phyloP scores from a whole-genome alignment of 805 yeast species.

The Tetrapisispora phaffii region DNA sequence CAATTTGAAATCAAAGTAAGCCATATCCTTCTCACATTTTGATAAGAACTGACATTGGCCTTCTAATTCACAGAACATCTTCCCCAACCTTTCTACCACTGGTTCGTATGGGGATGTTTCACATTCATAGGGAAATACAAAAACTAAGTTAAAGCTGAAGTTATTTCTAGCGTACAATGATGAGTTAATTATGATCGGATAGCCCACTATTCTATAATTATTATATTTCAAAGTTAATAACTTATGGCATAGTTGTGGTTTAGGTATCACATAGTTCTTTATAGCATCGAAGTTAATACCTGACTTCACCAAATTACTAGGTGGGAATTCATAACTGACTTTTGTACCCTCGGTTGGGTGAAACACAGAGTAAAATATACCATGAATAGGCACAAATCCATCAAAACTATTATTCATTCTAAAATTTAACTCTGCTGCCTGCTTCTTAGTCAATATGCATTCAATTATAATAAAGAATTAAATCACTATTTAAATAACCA shows the following conservation, averaged over 20 bases:
- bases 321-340: slow-evolving; percentile 83
- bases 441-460: background rate
- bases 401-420: slow-evolving; percentile 21
- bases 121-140: slow-evolving; percentile 75
- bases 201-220: slow-evolving; percentile 67
- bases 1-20: slow-evolving; percentile 24
- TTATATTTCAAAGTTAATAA: slow-evolving; percentile 65
- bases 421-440: background rate
- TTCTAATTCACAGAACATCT: slow-evolving; percentile 81
- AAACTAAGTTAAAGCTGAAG: slow-evolving; percentile 86
- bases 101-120: slow-evolving; percentile 82
- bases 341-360: slow-evolving; percentile 95
- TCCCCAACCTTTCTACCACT: slow-evolving; percentile 72
- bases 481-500: no score
- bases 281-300: slow-evolving; percentile 70
- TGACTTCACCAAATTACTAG: slow-evolving; percentile 37
- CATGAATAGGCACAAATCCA: slow-evolving; percentile 83
- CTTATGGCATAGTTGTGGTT: slow-evolving; percentile 79
- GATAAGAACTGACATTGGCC: slow-evolving; percentile 79
- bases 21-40: slow-evolving; percentile 36
- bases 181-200: slow-evolving; percentile 75
- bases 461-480: no score
- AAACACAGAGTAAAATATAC: slow-evolving; percentile 82
- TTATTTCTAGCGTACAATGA: slow-evolving; percentile 78
- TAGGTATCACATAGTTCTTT: slow-evolving; percentile 87